These are phyloP conservation scores for Stentor coeruleus DNA, from an alignment of 73 alveolate genomes.

Conservation along the genomic window DNA sequence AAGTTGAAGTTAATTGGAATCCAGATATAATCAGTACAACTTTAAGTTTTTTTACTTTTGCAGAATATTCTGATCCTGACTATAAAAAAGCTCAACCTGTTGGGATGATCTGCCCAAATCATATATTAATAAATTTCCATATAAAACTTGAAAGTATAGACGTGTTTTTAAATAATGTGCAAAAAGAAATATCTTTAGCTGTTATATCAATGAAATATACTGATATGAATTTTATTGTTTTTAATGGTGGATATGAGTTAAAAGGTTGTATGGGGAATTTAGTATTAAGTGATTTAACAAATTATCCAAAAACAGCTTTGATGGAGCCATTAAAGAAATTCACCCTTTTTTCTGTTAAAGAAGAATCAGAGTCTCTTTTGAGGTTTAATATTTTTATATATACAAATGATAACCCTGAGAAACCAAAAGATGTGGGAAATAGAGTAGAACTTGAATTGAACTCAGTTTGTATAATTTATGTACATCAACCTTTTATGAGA, in stretches of 20 bases:
- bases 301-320: constrained; percentile 13
- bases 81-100: not conserved
- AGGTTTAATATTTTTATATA: not conserved
- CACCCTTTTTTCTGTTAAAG: not conserved
- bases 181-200: constrained; percentile 9
- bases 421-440: not conserved
- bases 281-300: not conserved
- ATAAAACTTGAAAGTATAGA: not conserved
- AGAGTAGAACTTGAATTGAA: not conserved
- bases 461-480: constrained; percentile 12
- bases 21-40: constrained; percentile 2
- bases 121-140: not conserved
- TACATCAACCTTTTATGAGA: constrained; percentile 16
- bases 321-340: not conserved
- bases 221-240: not conserved
- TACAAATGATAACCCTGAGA: constrained; percentile 18
- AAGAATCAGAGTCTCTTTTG: not conserved
- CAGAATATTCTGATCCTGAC: not conserved
- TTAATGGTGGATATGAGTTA: constrained; percentile 1
- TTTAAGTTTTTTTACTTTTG: constrained; percentile 17
- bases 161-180: not conserved
- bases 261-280: not conserved
- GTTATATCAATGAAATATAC: not conserved
- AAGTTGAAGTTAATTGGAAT: not conserved
- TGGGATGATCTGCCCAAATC: not conserved